A percentile compares a stretch with the other conserved stretches of the same genome.
phyloP scores from a whole-genome alignment of 257 asterid genomes.

The Fraxinus cuspidata region DNA sequence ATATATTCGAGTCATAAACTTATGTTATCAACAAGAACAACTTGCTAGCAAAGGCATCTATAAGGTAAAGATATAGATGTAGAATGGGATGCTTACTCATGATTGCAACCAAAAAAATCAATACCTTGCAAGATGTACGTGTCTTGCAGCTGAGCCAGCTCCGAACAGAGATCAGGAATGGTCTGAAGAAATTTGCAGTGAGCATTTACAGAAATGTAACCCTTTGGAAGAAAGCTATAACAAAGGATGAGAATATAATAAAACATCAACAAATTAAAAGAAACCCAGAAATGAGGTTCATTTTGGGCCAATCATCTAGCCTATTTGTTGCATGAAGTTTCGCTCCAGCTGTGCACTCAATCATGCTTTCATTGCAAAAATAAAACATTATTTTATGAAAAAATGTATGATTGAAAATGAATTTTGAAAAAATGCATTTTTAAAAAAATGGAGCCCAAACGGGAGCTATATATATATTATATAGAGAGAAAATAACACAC shows the following conservation, averaged over 20 bases:
- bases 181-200: constrained; percentile 54
- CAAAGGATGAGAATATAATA: not conserved
- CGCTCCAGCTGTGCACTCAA: not conserved
- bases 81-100: constrained; percentile 15
- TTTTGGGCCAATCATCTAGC: constrained; percentile 7
- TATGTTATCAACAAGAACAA: constrained; percentile 16
- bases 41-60: constrained; percentile 14
- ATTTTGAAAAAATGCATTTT: no score
- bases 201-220: constrained; percentile 20
- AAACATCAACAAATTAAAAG: constrained; percentile 1
- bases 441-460: no score
- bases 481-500: no score
- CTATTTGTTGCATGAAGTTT: not conserved
- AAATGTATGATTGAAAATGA: no score
- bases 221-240: constrained; percentile 4
- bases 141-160: constrained; percentile 97
- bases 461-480: no score
- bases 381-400: no score
- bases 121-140: constrained; percentile 95
- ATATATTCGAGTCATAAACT: constrained; percentile 21
- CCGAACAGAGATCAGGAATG: constrained; percentile 96
- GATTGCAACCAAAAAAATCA: constrained; percentile 24
- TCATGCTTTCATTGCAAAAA: not conserved
- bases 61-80: constrained; percentile 13
- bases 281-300: not conserved